phyloP scores from a whole-genome alignment of 192 early-diverging fungal species.

The Rhizophagus clarus region DNA sequence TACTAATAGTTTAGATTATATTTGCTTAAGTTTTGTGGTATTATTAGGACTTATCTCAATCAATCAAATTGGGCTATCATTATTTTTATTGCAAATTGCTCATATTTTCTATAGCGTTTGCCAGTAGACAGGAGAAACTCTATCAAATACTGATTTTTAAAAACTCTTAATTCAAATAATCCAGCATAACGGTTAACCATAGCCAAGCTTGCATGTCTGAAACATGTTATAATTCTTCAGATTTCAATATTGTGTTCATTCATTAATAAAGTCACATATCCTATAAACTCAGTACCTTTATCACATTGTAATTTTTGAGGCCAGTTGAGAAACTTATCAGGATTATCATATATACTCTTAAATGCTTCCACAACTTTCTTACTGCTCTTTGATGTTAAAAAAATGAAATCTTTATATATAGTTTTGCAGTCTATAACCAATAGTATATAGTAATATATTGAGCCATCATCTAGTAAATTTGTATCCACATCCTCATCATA shows the following conservation, averaged over 20 bases:
- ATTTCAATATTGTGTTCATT: neutral
- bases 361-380: no score
- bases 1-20: neutral
- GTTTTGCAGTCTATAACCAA: neutral
- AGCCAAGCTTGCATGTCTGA: constrained; percentile 1
- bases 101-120: neutral
- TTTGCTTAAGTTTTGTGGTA: neutral
- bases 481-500: neutral
- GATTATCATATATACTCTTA: no score
- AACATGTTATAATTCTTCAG: neutral
- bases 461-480: no score
- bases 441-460: neutral
- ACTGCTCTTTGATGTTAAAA: no score
- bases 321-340: no score
- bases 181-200: no score
- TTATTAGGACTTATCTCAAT: neutral
- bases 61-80: neutral
- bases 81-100: neutral
- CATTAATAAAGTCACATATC: constrained; percentile 5
- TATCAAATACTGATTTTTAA: no score
- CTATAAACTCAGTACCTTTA: neutral
- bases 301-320: constrained; percentile 4
- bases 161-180: no score
- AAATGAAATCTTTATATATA: constrained; percentile 7
- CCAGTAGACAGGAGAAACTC: neutral